Conservation (phyloP, 495 filamentous ascomycete genomes). For the Pseudoneurospora amorphoporcata region DNA sequence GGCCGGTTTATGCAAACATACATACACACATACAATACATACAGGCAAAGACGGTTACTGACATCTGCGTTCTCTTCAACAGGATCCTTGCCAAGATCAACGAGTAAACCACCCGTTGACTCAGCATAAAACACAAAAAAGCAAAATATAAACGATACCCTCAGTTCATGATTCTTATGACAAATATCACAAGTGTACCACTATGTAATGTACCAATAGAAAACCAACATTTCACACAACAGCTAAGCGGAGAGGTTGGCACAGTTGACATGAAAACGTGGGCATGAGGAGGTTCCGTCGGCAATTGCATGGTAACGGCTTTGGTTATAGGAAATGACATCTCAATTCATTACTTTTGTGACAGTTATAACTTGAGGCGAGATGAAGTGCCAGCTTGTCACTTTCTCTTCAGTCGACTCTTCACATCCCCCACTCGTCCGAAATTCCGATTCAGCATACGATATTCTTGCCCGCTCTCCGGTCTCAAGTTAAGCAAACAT, state of each 20-base stretch:
- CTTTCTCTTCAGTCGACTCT: not conserved
- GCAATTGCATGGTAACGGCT: not conserved
- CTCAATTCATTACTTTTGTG: not conserved
- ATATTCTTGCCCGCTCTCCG: not conserved
- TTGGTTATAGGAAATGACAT: not conserved
- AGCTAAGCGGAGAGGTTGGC: not conserved
- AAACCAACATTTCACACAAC: conserved; percentile 4
- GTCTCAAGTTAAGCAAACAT: not conserved
- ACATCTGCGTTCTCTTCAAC: conserved; percentile 6
- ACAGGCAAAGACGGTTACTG: conserved; percentile 6
- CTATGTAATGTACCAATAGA: conserved; percentile 20
- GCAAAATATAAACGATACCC: conserved; percentile 25
- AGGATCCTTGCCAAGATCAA: conserved; percentile 86
- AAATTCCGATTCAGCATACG: not conserved
- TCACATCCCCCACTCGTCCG: not conserved
- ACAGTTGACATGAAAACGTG: not conserved
- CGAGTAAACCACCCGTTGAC: conserved; percentile 43
- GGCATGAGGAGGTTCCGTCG: not conserved
- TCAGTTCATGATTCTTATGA: conserved; percentile 19
- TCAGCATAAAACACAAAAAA: not conserved
- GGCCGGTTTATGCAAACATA: not conserved
- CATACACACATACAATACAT: not conserved
- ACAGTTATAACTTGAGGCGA: not conserved
- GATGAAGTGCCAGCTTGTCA: not conserved
- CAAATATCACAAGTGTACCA: conserved; percentile 18